These are phyloP conservation scores for Clavariopsis aquatica DNA, from an alignment of 495 filamentous ascomycete species.

Conservation along the genomic window DNA sequence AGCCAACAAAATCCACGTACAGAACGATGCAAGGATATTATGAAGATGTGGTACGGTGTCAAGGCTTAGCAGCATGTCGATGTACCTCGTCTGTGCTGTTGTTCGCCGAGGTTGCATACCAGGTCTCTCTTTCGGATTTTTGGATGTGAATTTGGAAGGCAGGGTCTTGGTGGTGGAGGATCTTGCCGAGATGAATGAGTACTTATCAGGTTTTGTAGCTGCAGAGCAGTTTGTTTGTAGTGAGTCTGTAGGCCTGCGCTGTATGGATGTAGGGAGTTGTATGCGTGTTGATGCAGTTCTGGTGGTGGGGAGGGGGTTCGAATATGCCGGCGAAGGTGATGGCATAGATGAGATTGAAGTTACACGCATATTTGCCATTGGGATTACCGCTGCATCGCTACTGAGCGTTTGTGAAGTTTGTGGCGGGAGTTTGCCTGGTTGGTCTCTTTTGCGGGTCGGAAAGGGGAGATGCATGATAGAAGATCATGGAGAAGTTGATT, in stretches of 20 bases:
- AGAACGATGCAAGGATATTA: slow-evolving; percentile 42
- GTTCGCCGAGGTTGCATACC: slow-evolving; percentile 11
- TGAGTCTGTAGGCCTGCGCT: background rate
- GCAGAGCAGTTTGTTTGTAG: background rate
- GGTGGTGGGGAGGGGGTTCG: slow-evolving; percentile 8
- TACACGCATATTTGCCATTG: background rate
- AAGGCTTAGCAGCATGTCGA: slow-evolving; percentile 42
- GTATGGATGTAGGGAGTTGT: background rate
- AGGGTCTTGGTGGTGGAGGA: background rate
- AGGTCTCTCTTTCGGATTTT: slow-evolving; percentile 1
- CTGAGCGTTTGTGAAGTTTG: background rate
- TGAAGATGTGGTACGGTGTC: slow-evolving; percentile 39
- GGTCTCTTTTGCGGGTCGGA: background rate
- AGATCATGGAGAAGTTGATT: background rate
- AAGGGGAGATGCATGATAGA: background rate
- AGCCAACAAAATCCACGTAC: slow-evolving; percentile 45
- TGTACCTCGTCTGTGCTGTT: slow-evolving; percentile 37
- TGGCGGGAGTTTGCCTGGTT: background rate
- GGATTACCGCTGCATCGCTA: background rate
- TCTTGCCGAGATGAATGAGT: background rate
- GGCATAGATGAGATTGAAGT: background rate
- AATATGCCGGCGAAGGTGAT: background rate
- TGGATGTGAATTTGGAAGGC: background rate
- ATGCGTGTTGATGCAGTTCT: slow-evolving; percentile 21
- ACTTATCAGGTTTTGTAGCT: background rate